These are phyloP conservation scores for Dianthus caryophyllus DNA, from an alignment of 148 eudicot species.

Conservation along the genomic window DNA sequence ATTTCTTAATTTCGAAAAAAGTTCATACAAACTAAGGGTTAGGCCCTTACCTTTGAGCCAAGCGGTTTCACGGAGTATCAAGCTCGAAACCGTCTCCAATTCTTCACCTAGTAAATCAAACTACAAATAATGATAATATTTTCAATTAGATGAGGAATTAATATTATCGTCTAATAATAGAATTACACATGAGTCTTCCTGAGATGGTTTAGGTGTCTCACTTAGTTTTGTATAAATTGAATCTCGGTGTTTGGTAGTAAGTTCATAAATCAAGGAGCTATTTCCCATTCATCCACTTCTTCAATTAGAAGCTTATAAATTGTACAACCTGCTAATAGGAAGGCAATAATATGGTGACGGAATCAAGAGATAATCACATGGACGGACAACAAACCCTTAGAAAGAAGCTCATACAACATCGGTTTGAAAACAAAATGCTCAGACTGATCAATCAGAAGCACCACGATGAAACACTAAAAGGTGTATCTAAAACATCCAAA, in stretches of 20 bases:
- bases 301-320: constrained; percentile 27
- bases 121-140: too few species aligned
- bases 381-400: constrained; percentile 61
- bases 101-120: too few species aligned
- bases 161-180: too few species aligned
- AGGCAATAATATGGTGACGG: not conserved
- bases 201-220: constrained; percentile 59
- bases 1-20: too few species aligned
- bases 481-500: too few species aligned
- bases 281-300: constrained; percentile 98
- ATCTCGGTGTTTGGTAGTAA: constrained; percentile 70
- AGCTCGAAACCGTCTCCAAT: too few species aligned
- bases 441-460: constrained; percentile 87
- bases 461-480: constrained; percentile 27
- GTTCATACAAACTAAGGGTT: too few species aligned
- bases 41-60: too few species aligned
- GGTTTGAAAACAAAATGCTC: constrained; percentile 97
- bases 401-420: constrained; percentile 85
- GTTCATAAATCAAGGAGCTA: constrained; percentile 90
- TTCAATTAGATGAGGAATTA: too few species aligned
- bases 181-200: constrained; percentile 41
- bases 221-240: constrained; percentile 78
- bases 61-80: too few species aligned
- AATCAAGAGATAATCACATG: not conserved
- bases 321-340: constrained; percentile 16